These are phyloP conservation scores for Bipolaris zeicola DNA, from an alignment of 2,329 filamentous ascomycete species.

Conservation along the genomic window DNA sequence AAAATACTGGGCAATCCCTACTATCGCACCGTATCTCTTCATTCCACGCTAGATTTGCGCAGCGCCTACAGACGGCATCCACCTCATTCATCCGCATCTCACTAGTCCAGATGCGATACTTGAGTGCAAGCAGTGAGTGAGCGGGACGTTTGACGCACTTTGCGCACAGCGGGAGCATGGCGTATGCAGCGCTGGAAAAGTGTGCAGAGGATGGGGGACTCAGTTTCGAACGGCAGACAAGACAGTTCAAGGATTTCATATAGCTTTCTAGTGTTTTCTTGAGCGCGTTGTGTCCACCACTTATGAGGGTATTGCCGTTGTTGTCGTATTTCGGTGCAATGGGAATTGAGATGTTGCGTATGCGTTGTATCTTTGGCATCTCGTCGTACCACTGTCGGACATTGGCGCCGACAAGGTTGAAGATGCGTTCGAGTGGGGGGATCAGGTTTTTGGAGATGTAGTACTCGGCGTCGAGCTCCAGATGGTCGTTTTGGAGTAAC, in stretches of 20 bases:
- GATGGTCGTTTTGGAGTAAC: slow-evolving; percentile 75
- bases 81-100: slow-evolving; percentile 70
- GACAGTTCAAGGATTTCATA: slow-evolving; percentile 78
- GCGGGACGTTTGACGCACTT: slow-evolving; percentile 62
- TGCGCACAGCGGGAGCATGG: slow-evolving; percentile 60
- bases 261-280: slow-evolving; percentile 92
- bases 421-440: slow-evolving; percentile 92
- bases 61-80: slow-evolving; percentile 76
- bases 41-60: slow-evolving; percentile 71
- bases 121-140: slow-evolving; percentile 67
- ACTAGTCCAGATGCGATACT: slow-evolving; percentile 64
- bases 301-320: neutral
- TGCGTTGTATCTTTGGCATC: slow-evolving; percentile 87
- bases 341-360: slow-evolving; percentile 63
- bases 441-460: slow-evolving; percentile 97
- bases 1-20: slow-evolving; percentile 91
- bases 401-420: slow-evolving; percentile 93
- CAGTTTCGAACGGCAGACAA: slow-evolving; percentile 72
- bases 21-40: slow-evolving; percentile 89
- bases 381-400: slow-evolving; percentile 92
- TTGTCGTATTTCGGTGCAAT: slow-evolving; percentile 16
- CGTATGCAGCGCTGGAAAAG: slow-evolving; percentile 22
- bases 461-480: slow-evolving; percentile 89
- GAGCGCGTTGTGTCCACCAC: slow-evolving; percentile 40
- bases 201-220: slow-evolving; percentile 33